These are phyloP conservation scores for Narthecium ossifragum DNA, from an alignment of 106 monocot species.

Conservation along the genomic window DNA sequence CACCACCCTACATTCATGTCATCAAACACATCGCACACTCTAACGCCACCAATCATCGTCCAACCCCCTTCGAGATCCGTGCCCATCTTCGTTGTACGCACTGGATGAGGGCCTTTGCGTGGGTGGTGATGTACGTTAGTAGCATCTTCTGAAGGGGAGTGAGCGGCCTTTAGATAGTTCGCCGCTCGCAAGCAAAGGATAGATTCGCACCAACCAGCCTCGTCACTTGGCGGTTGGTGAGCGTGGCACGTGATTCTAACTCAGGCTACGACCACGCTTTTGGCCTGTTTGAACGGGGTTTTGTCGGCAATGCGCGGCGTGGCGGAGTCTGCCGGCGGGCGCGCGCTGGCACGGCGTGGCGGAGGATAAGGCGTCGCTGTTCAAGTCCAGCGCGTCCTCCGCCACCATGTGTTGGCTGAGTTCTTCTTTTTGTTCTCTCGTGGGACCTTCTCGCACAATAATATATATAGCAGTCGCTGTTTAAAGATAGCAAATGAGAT, in stretches of 20 bases:
- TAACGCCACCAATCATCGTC: too few species aligned
- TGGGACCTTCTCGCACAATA: too few species aligned
- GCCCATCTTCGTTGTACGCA: neutral
- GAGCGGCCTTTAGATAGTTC: neutral
- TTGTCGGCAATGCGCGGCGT: neutral
- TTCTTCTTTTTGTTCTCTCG: too few species aligned
- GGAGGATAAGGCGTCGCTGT: neutral
- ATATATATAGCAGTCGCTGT: too few species aligned
- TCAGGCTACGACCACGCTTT: neutral
- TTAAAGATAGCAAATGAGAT: too few species aligned
- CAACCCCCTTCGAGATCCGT: neutral
- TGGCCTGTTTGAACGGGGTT: neutral
- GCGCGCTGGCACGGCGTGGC: neutral
- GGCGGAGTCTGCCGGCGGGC: neutral
- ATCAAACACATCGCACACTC: too few species aligned
- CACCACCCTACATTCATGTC: neutral
- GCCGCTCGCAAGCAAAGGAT: conserved; percentile 26
- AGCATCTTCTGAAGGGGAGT: neutral
- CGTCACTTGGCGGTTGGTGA: neutral
- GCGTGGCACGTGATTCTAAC: neutral
- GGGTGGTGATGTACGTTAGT: too few species aligned
- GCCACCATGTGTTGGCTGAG: too few species aligned
- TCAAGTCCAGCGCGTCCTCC: neutral
- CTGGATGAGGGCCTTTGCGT: too few species aligned
- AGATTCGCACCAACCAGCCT: conserved; percentile 11